Conservation (phyloP, 345 rosid species). For the Mangifera indica region DNA sequence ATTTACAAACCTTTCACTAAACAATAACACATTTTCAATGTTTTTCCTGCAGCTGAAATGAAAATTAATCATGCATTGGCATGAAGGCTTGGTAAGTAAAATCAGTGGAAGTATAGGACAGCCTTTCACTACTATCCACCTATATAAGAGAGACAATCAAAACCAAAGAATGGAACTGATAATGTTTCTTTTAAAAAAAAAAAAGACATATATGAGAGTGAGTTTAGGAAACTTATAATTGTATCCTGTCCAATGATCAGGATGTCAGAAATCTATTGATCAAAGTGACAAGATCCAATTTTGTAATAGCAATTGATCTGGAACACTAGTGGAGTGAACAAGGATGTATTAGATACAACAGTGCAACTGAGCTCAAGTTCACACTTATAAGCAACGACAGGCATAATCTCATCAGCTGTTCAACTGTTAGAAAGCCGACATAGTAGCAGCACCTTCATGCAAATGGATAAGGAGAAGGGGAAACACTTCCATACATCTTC, state of each 20-base stretch:
- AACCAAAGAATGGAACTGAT: neutral
- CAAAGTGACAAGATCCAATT: neutral
- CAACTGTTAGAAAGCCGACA: neutral
- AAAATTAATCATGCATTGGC: constrained; percentile 4
- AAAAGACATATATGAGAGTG: neutral
- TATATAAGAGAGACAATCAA: neutral
- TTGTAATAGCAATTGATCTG: neutral
- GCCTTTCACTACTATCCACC: constrained; percentile 5
- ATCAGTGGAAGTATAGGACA: constrained; percentile 9
- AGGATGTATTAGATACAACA: neutral
- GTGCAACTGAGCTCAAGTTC: neutral
- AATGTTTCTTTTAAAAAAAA: too few relatives aligned
- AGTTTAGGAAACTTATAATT: neutral
- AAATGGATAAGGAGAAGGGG: neutral
- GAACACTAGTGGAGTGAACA: neutral
- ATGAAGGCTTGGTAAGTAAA: neutral
- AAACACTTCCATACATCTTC: too few relatives aligned
- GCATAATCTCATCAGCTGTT: neutral
- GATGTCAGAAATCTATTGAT: neutral
- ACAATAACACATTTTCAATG: constrained; percentile 8
- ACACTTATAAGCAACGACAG: neutral
- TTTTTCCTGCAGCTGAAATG: constrained; percentile 1
- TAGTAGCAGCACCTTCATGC: neutral
- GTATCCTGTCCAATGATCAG: neutral
- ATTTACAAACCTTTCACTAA: constrained; percentile 1